A percentile compares a stretch with the other conserved stretches of the same genome.
These are phyloP conservation scores for Tolypocladium album DNA, from an alignment of 2,329 filamentous ascomycete species.

Conservation along the genomic window DNA sequence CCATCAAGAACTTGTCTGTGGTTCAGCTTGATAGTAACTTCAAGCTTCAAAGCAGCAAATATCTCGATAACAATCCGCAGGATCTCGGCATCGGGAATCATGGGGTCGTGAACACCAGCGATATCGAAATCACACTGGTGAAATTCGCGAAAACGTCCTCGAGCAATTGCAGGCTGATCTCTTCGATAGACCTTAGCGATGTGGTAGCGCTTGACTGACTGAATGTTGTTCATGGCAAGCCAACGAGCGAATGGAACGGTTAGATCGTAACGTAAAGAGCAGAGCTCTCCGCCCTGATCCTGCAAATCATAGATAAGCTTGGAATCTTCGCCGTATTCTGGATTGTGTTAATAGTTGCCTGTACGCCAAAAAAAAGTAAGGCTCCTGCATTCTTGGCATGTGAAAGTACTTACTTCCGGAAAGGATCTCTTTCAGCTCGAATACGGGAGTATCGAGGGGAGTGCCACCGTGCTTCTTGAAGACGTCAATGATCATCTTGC, in stretches of 20 bases:
- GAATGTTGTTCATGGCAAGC: conserved; percentile 66
- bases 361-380: no score
- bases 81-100: conserved; percentile 88
- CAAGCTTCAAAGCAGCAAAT: conserved; percentile 64
- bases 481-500: no score
- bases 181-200: conserved; percentile 70
- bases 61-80: conserved; percentile 76
- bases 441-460: no score
- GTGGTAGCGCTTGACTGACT: conserved; percentile 84
- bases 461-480: no score
- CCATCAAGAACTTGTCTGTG: conserved; percentile 91
- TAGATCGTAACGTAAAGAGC: conserved; percentile 1
- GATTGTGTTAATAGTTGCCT: no score
- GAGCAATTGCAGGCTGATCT: conserved; percentile 56
- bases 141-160: conserved; percentile 89
- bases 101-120: conserved; percentile 75
- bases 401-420: no score
- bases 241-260: conserved; percentile 3
- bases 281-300: conserved; percentile 68
- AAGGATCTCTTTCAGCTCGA: no score
- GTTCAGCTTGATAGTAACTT: conserved; percentile 85
- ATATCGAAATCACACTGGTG: conserved; percentile 98
- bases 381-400: no score
- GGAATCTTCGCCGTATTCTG: conserved; percentile 87
- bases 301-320: conserved; percentile 85